Evolutionary conservation across 768 basidiomycete species (phyloP), one percentile per base, ranked within the genome.

Genomic region (Mycena vitilis): DNA sequence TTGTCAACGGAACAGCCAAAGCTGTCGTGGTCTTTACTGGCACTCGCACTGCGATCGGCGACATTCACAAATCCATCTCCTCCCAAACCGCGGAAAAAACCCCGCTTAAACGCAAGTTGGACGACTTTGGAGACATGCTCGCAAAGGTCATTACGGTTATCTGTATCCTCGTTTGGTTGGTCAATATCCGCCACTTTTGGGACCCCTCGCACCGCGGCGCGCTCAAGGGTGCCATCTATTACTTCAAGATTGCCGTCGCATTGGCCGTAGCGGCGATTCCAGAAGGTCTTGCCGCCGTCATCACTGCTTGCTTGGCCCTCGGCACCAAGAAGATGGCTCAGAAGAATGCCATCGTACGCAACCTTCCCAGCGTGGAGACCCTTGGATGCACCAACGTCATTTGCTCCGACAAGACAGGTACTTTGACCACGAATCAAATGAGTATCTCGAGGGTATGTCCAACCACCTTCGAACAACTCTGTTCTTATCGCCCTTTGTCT

Each of bases 251-350:
- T 76, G 97, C 97, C 42, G 98, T 99, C 51, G 96, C 98, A 6
- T 84, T 99, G 52, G 97, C 98, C n/a, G 97, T 99, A 47, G 97
- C 97, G 65, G 97, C 97, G 47, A 99, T 99, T 76, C 97, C 98
- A 0, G 97, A 99, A 80, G 97, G 97, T 66, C 82, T 99, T n/a
- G 96, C 97, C 42, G 96, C 96, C 58, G 97, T 99, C 66, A 98
- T 99, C 76, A 99, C 97, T 10, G 96, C 96, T 12, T 98, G 96
- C 79, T 81, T 99, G 45, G 96, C 98, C 12, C 86, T 99, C 16
- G 98, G 97, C 22, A 98, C 97, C 20, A 96, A 98, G 84, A 98
- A 98, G 81, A 99, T 99, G 97, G 96, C 97, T 0, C 94, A 98
- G 84, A 94, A 96, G 82, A 98, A 98, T 70, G 97, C 97, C 2